phyloP scores from a whole-genome alignment of 176 grass and related monocot species.

The Luzula sylvatica region DNA sequence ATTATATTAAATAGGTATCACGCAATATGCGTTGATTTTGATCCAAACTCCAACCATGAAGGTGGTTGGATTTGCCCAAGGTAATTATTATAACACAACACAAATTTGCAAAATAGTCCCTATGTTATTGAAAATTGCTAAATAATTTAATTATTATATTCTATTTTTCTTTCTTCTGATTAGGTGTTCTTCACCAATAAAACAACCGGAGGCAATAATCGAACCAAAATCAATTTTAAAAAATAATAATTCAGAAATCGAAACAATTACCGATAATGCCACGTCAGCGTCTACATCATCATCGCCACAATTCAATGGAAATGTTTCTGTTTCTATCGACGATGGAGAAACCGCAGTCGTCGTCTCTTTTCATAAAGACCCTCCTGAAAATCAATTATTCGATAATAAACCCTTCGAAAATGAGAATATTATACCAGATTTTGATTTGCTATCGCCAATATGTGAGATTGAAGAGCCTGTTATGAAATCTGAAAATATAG shows the following conservation, averaged over 20 bases:
- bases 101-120: neutral
- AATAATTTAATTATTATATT: neutral
- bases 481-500: slow-evolving; percentile 24
- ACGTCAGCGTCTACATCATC: neutral
- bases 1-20: slow-evolving; percentile 72
- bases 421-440: slow-evolving; percentile 22
- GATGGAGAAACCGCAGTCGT: slow-evolving; percentile 97
- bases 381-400: slow-evolving; percentile 27
- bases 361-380: slow-evolving; percentile 67
- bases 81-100: no score
- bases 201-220: slow-evolving; percentile 33
- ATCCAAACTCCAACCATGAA: slow-evolving; percentile 34
- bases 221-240: slow-evolving; percentile 20
- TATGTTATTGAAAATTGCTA: neutral
- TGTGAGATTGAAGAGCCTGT: slow-evolving; percentile 33
- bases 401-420: slow-evolving; percentile 2
- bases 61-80: slow-evolving; percentile 89
- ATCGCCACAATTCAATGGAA: slow-evolving; percentile 53
- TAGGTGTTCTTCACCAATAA: slow-evolving; percentile 29
- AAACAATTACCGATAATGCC: slow-evolving; percentile 41
- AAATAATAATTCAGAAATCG: slow-evolving; percentile 31
- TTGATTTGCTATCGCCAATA: slow-evolving; percentile 35
- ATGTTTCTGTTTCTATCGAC: slow-evolving; percentile 88
- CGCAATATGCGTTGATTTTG: slow-evolving; percentile 82
- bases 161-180: slow-evolving; percentile 34